phyloP scores from a whole-genome alignment of 768 basidiomycete genomes.

The Hericium alpestre region DNA sequence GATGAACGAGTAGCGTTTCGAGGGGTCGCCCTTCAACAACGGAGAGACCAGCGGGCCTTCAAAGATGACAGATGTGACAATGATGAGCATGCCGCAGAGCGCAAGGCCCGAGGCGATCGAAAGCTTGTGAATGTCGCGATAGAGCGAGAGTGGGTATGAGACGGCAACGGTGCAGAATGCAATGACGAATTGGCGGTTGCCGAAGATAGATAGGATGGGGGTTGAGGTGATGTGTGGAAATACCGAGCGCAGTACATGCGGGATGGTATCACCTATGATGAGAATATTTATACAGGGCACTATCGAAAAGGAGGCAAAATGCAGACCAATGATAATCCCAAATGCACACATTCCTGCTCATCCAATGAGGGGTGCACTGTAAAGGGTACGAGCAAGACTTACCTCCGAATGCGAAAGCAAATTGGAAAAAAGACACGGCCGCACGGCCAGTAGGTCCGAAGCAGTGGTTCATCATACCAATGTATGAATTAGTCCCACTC shows the following conservation, averaged over 20 bases:
- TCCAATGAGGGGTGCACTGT: neutral
- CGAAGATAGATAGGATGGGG: conserved; percentile 67
- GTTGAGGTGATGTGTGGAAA: conserved; percentile 59
- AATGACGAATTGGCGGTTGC: conserved; percentile 85
- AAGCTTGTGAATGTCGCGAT: conserved; percentile 96
- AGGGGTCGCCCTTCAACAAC: conserved; percentile 68
- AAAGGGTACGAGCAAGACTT: conserved; percentile 13
- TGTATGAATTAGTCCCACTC: conserved; percentile 85
- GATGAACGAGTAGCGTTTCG: conserved; percentile 63
- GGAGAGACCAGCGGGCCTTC: conserved; percentile 69
- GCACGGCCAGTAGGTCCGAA: conserved; percentile 89
- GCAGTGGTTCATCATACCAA: conserved; percentile 88
- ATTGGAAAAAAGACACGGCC: conserved; percentile 94
- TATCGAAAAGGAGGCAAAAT: neutral
- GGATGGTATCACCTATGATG: conserved; percentile 78
- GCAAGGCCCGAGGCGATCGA: conserved; percentile 88
- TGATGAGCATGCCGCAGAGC: conserved; percentile 86
- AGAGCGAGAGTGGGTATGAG: conserved; percentile 89
- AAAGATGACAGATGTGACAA: conserved; percentile 75
- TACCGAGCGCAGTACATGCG: conserved; percentile 81
- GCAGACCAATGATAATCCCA: conserved; percentile 77
- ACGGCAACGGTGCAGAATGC: conserved; percentile 76
- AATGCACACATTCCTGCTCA: conserved; percentile 89
- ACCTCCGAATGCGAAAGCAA: conserved; percentile 96
- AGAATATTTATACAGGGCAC: neutral